Evolutionary conservation across 2,329 filamentous ascomycete species (phyloP), one percentile per base, ranked within the genome.

Genomic region (Hypomyces rosellus): DNA sequence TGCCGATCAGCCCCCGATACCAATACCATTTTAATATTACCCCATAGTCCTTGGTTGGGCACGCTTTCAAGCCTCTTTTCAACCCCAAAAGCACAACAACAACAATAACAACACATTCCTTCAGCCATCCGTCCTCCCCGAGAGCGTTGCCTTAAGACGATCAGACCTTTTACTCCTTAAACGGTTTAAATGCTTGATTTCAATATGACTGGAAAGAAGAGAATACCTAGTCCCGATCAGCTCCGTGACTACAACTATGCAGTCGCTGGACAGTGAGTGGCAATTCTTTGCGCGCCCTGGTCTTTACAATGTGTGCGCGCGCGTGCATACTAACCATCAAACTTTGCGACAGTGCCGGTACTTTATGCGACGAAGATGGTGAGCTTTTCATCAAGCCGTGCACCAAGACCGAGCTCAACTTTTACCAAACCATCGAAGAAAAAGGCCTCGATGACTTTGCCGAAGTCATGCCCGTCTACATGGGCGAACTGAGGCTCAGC

Each of bases 381-480:
- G 82, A 86, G 56, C 76, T 97, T 34, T 88, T 99, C 65, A 89
- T 96, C 65, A 99, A 99, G 70, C 93, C 93, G 15, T 97, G 92
- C 68, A 95, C 88, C 0, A 72, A 82, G 55, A 77, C 84, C 56
- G 93, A 99, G 71, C 82, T 97, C 60, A 78, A 83, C 41, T 99
- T 99, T 69, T 99, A 99, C 75, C 82, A 96, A 65, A 81, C 82
- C 37, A 43, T 51, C 16, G 84, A 84, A 25, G 67, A 69, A 46
- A 69, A 78, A 34, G 70, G 77, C 18, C 86, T 95, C 63, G 81
- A 83, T 30, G 81, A 85, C 2, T 89, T 97, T 61, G 80, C 84
- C 46, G 80, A 84, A 20, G 80, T 92, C 60, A 92, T 97, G 76
- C 92, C 93, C 42, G 77, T 82, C 5, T 97, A 84, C 69, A 82